Percentiles rank a stretch among this genome's conserved stretches.
Conservation (phyloP, 2,329 filamentous ascomycete genomes). For the Cadophora gregata region DNA sequence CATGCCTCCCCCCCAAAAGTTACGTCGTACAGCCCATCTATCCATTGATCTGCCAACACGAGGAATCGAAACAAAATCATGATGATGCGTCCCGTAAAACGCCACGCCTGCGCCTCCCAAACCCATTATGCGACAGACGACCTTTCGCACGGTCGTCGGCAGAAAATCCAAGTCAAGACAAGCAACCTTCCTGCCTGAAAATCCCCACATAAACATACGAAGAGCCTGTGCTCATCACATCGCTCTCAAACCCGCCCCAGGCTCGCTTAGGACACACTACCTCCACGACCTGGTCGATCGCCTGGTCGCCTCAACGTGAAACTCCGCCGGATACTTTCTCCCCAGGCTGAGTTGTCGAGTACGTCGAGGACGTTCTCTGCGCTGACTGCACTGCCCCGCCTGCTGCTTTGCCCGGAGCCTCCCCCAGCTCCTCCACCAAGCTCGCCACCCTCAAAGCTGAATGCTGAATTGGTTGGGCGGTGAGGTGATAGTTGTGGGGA, state of each 20-base stretch:
- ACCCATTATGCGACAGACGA: slow-evolving; percentile 31
- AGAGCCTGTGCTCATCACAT: slow-evolving; percentile 25
- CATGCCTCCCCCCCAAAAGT: slow-evolving; percentile 2
- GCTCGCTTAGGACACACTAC: slow-evolving; percentile 29
- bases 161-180: slow-evolving; percentile 29
- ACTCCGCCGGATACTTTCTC: slow-evolving; percentile 87
- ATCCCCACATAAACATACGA: slow-evolving; percentile 17
- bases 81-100: slow-evolving; percentile 31
- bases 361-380: slow-evolving; percentile 82
- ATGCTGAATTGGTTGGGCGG: slow-evolving; percentile 45
- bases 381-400: slow-evolving; percentile 73
- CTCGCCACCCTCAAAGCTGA: slow-evolving; percentile 41
- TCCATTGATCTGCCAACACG: slow-evolving; percentile 3
- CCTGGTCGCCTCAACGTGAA: slow-evolving; percentile 68
- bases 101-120: slow-evolving; percentile 32
- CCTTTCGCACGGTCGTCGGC: slow-evolving; percentile 30
- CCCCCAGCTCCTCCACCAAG: slow-evolving; percentile 25
- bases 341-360: slow-evolving; percentile 89
- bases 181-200: slow-evolving; percentile 22
- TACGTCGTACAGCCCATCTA: slow-evolving; percentile 2
- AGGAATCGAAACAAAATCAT: slow-evolving; percentile 29
- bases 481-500: slow-evolving; percentile 43
- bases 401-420: slow-evolving; percentile 53
- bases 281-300: slow-evolving; percentile 40
- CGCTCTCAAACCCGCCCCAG: slow-evolving; percentile 30